Evolutionary conservation across 2,329 filamentous ascomycete genomes (phyloP).

Genomic region (Aurifilum marmelostoma): DNA sequence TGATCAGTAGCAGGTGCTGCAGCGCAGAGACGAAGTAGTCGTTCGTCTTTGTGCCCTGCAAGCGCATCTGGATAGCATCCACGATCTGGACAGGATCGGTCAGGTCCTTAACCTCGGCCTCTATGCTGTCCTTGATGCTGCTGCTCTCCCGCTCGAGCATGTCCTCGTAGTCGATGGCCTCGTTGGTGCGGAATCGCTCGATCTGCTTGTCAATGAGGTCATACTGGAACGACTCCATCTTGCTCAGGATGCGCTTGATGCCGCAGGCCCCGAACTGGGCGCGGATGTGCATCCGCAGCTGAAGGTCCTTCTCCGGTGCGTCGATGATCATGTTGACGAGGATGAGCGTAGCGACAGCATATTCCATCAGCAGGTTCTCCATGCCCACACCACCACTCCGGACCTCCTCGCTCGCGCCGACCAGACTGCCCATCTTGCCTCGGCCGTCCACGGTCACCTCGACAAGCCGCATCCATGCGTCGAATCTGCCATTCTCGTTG

Average conservation of each 20-base stretch:
- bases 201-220: slow-evolving; percentile 98
- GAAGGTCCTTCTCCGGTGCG: slow-evolving; percentile 83
- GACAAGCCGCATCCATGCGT: slow-evolving; percentile 97
- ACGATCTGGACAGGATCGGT: slow-evolving; percentile 92
- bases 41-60: slow-evolving; percentile 81
- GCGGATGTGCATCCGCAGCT: slow-evolving; percentile 89
- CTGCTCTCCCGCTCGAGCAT: slow-evolving; percentile 89
- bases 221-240: slow-evolving; percentile 99
- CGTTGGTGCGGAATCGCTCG: slow-evolving; percentile 88
- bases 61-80: slow-evolving; percentile 85
- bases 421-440: slow-evolving; percentile 97
- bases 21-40: slow-evolving; percentile 96
- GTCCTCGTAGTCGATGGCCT: slow-evolving; percentile 98
- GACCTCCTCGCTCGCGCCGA: slow-evolving; percentile 94
- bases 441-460: slow-evolving; percentile 96
- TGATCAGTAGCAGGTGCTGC: slow-evolving; percentile 91
- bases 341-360: slow-evolving; percentile 91
- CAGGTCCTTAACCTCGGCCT: slow-evolving; percentile 87
- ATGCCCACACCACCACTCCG: slow-evolving; percentile 96
- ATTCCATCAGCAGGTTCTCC: slow-evolving; percentile 99
- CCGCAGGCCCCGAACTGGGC: slow-evolving; percentile 96
- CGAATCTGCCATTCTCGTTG: slow-evolving; percentile 92
- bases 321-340: slow-evolving; percentile 97
- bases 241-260: slow-evolving; percentile 88
- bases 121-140: slow-evolving; percentile 85